Conservation (phyloP, 768 basidiomycete species). For the Podaxis pistillaris region DNA sequence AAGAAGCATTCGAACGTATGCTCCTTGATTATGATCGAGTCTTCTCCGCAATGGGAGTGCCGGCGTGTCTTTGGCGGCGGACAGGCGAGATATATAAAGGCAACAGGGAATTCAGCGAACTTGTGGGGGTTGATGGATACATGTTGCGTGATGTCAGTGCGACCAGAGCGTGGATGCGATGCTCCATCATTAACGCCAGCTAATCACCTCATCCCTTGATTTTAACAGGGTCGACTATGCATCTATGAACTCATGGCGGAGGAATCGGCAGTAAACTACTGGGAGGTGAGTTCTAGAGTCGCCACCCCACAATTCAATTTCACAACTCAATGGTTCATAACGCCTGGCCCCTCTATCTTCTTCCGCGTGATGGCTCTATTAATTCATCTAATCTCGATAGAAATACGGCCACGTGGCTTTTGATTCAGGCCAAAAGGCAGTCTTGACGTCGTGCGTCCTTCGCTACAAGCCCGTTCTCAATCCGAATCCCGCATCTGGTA, state of each 20-base stretch:
- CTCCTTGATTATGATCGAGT: slow-evolving; percentile 95
- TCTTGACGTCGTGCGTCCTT: slow-evolving; percentile 87
- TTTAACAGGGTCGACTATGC: slow-evolving; percentile 76
- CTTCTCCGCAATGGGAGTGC: slow-evolving; percentile 94
- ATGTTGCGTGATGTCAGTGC: slow-evolving; percentile 80
- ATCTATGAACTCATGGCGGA: slow-evolving; percentile 99
- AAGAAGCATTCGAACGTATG: slow-evolving; percentile 95
- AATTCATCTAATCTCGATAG: slow-evolving; percentile 33
- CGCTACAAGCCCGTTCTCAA: slow-evolving; percentile 72
- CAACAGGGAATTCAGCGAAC: slow-evolving; percentile 91
- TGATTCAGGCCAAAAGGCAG: slow-evolving; percentile 89
- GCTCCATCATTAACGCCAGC: slow-evolving; percentile 1
- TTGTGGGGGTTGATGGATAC: slow-evolving; percentile 83
- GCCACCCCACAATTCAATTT: neutral
- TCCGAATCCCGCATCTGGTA: slow-evolving; percentile 19
- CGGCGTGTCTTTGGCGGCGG: slow-evolving; percentile 93
- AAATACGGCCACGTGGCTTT: slow-evolving; percentile 96
- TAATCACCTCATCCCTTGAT: slow-evolving; percentile 9
- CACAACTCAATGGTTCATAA: neutral
- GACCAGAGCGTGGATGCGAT: neutral
- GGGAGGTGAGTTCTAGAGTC: slow-evolving; percentile 63
- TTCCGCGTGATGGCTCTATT: neutral
- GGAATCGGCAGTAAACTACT: slow-evolving; percentile 94
- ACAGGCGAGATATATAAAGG: slow-evolving; percentile 99
- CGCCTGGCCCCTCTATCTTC: neutral